A percentile compares a stretch with the other conserved stretches of the same genome.
These are phyloP conservation scores for Chytriomyces sp. DNA, from an alignment of 192 early-diverging fungal species.

Conservation along the genomic window DNA sequence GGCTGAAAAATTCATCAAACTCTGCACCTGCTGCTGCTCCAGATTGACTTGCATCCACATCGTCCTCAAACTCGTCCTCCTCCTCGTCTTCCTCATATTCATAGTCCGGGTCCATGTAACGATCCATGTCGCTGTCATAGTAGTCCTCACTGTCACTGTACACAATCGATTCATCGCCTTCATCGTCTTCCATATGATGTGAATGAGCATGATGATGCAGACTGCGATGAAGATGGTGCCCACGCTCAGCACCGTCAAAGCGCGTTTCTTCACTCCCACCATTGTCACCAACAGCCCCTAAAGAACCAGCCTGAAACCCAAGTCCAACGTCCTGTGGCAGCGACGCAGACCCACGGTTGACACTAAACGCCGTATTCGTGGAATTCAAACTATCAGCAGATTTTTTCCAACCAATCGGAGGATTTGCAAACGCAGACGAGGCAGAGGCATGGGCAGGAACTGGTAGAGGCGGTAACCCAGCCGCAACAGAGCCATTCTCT, in stretches of 20 bases:
- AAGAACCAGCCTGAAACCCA: slow-evolving; percentile 4
- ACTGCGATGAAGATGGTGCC: background rate
- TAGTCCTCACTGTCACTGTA: background rate
- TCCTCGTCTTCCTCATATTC: slow-evolving; percentile 26
- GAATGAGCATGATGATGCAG: background rate
- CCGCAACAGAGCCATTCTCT: no score
- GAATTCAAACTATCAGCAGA: background rate
- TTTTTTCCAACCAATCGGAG: background rate
- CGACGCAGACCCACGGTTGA: background rate
- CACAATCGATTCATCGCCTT: background rate
- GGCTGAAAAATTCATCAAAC: slow-evolving; percentile 12
- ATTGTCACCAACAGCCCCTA: background rate
- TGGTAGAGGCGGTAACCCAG: no score
- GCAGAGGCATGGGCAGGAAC: no score
- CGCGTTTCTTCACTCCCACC: background rate
- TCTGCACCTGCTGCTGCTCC: slow-evolving; percentile 1
- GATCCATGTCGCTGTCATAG: background rate
- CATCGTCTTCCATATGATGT: slow-evolving; percentile 1
- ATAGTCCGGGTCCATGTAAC: background rate
- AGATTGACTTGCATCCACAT: background rate
- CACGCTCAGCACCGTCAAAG: background rate
- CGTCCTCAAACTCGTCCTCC: slow-evolving; percentile 15
- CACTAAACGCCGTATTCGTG: background rate
- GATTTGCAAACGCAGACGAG: background rate
- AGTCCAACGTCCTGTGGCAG: background rate